phyloP scores from a whole-genome alignment of 2,329 filamentous ascomycete genomes.

The Thermothelomyces thermophilus region DNA sequence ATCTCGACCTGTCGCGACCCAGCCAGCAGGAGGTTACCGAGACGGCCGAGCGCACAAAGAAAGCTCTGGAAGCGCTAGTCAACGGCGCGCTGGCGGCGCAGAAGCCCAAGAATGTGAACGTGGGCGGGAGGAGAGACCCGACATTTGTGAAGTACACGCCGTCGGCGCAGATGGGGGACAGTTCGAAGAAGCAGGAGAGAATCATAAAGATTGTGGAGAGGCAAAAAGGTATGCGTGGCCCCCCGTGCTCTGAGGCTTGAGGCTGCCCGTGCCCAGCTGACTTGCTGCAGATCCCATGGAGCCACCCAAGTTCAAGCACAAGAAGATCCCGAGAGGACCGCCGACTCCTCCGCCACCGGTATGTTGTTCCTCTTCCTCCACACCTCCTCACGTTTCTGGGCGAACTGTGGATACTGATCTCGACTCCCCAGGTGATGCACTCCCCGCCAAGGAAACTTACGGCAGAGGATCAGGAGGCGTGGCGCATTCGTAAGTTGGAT shows the following conservation, averaged over 20 bases:
- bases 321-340: conserved; percentile 91
- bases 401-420: neutral
- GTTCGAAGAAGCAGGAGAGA: conserved; percentile 80
- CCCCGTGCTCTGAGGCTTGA: neutral
- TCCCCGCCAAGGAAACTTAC: conserved; percentile 92
- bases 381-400: neutral
- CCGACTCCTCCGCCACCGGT: conserved; percentile 83
- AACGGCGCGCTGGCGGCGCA: conserved; percentile 83
- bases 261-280: conserved; percentile 3
- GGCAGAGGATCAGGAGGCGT: conserved; percentile 93
- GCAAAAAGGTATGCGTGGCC: conserved; percentile 46
- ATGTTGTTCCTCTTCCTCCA: neutral
- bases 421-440: conserved; percentile 58
- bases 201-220: conserved; percentile 98
- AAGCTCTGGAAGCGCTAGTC: conserved; percentile 75
- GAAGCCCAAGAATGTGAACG: conserved; percentile 91
- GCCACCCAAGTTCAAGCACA: conserved; percentile 97
- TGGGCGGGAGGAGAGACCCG: conserved; percentile 71
- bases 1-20: conserved; percentile 79
- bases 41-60: conserved; percentile 81
- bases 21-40: conserved; percentile 76
- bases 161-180: conserved; percentile 89
- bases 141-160: conserved; percentile 96
- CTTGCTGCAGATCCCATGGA: conserved; percentile 70
- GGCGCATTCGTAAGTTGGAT: conserved; percentile 57